A percentile compares a stretch with the other conserved stretches of the same genome.
Conservation (phyloP, 140 eudicot genomes). For the Erigeron philadelphicus region DNA sequence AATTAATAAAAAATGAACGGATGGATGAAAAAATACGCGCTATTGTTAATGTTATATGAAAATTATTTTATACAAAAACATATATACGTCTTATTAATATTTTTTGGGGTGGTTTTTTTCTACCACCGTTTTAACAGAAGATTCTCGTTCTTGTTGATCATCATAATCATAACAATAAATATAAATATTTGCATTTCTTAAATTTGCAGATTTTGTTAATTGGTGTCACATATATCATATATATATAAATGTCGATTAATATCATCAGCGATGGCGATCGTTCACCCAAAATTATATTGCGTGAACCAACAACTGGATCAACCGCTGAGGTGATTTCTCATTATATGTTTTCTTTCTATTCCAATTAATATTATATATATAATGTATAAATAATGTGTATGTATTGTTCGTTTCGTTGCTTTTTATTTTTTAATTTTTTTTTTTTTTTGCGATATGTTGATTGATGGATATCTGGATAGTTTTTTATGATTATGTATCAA, state of each 20-base stretch:
- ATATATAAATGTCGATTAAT: slow-evolving; percentile 32
- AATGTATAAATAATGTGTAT: too few relatives aligned
- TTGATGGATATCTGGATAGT: too few relatives aligned
- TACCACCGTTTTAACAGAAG: background rate
- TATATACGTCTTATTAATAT: slow-evolving; percentile 15
- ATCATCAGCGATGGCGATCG: slow-evolving; percentile 55
- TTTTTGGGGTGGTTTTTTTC: background rate
- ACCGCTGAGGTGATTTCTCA: slow-evolving; percentile 60
- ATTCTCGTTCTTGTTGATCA: slow-evolving; percentile 15
- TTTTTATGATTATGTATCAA: too few relatives aligned
- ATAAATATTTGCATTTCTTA: background rate
- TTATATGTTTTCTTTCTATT: background rate
- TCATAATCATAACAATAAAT: background rate
- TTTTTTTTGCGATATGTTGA: too few relatives aligned
- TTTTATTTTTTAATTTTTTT: too few relatives aligned
- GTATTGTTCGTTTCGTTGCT: too few relatives aligned
- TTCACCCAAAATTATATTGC: slow-evolving; percentile 46
- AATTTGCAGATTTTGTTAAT: slow-evolving; percentile 10
- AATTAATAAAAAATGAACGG: slow-evolving; percentile 15
- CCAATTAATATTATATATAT: background rate
- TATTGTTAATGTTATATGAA: background rate
- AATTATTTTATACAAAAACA: background rate
- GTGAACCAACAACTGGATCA: slow-evolving; percentile 77
- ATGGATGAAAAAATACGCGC: slow-evolving; percentile 26
- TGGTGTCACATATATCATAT: background rate